Base-by-base conservation (phyloP, 192 early-diverging fungal species). In the Powellomyces hirtus region DNA sequence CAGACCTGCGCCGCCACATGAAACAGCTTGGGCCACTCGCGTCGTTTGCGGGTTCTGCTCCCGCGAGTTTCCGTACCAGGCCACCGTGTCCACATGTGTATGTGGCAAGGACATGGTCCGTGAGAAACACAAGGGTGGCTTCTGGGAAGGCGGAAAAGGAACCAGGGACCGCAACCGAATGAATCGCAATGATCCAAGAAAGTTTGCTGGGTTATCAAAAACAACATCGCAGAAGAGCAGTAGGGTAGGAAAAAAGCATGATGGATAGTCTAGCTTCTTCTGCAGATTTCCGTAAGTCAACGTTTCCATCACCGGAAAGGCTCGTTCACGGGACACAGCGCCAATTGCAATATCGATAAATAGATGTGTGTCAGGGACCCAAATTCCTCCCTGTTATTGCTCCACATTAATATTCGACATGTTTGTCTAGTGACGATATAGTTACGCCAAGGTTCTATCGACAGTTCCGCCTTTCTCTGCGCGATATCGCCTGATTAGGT, bases 71-170 rank as follows among this genome's bases (percentile, higher is more conserved):
- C 51, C 77, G 7, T 88, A 88, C 20, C 20, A 16, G 31, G 73
- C 76, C 0, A 50, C 67, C 22, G 61, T 75, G 30, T 56, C 64
- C 62, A 77, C 30, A 10, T 88, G 83, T 83, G 77, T 65, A 6
- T 95, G 94, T 73, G 92, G 90, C 2, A 56, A 56, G 26, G 53
- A 16, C 10, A 27, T 56, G 29, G 53, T 56, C 20, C 75, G 81
- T 53, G 86, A 84, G 62, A 77, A 90, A 59, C 71, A 62, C 26
- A 13, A 68, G 55, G 31, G 84, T 18, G 79, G 84, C 4, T 96
- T 91, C 63, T 97, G 95, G 95, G 92, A 97, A 75, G 95, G 94
- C 45, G 94, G 95, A 13, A 79, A 90, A 27, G 95, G 95, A 4
- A 89, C 89, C 24, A 77, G 95, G 5, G 87, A 94, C 61, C 77